Evolutionary conservation across 441 rosid genomes (phyloP).

Genomic region (Bocquillonia castaneifolia): DNA sequence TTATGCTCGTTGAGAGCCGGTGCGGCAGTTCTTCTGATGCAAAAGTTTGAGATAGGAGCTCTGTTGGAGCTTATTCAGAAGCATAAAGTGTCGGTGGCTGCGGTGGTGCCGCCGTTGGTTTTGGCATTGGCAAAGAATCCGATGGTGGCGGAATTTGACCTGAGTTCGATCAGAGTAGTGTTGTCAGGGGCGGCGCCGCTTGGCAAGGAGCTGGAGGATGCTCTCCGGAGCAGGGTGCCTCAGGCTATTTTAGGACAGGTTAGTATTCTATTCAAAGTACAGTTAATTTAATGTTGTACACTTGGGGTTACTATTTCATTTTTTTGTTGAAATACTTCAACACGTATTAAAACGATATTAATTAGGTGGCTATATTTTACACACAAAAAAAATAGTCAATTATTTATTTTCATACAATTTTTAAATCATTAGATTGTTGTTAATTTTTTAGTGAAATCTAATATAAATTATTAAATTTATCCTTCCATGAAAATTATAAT

Average conservation of each 20-base stretch:
- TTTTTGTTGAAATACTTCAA: too few relatives aligned
- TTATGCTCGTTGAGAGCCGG: conserved; percentile 67
- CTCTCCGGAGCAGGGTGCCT: conserved; percentile 56
- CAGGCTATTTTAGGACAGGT: conserved; percentile 88
- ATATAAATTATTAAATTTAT: too few relatives aligned
- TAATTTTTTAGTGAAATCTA: too few relatives aligned
- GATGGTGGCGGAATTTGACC: conserved; percentile 51
- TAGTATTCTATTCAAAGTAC: too few relatives aligned
- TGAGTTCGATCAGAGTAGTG: conserved; percentile 64
- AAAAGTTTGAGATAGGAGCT: conserved; percentile 69
- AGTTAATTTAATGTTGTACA: too few relatives aligned
- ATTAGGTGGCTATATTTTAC: too few relatives aligned
- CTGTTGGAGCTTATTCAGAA: conserved; percentile 63
- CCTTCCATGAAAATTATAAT: too few relatives aligned
- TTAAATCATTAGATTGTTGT: too few relatives aligned
- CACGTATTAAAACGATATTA: too few relatives aligned
- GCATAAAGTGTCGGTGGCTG: conserved; percentile 65
- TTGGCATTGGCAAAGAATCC: conserved; percentile 77
- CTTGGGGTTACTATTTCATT: too few relatives aligned
- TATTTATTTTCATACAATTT: too few relatives aligned
- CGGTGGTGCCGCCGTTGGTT: conserved; percentile 86
- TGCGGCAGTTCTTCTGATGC: conserved; percentile 70
- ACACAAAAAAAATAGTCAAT: too few relatives aligned
- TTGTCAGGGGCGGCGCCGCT: conserved; percentile 93
- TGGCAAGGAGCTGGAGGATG: conserved; percentile 81